Conservation (phyloP, 345 rosid species). For the Mallotus nudiflorus region DNA sequence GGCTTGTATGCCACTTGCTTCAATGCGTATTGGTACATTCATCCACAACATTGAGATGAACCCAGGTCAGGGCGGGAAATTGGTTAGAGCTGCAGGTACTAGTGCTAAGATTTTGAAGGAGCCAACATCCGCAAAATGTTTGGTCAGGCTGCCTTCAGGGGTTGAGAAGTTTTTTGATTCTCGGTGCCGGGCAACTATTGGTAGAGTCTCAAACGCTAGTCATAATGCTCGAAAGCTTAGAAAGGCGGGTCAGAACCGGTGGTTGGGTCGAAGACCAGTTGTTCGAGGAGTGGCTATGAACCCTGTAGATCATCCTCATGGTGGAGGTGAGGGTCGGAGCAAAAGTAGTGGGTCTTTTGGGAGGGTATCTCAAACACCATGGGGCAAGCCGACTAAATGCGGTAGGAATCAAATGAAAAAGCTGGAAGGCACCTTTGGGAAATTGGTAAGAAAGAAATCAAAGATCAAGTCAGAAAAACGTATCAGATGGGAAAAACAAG, state of each 20-base stretch:
- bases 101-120: conserved; percentile 82
- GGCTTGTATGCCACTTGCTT: conserved; percentile 75
- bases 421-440: conserved; percentile 1
- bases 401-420: conserved; percentile 32
- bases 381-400: conserved; percentile 90
- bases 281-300: conserved; percentile 89
- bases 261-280: conserved; percentile 79
- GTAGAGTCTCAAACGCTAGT: conserved; percentile 67
- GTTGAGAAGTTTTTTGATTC: conserved; percentile 59
- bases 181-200: conserved; percentile 73
- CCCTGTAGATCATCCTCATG: conserved; percentile 94
- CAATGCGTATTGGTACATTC: conserved; percentile 87
- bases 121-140: conserved; percentile 49
- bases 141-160: conserved; percentile 77
- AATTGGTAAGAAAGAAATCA: not conserved
- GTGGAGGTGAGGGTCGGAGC: conserved; percentile 95
- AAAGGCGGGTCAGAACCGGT: conserved; percentile 85
- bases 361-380: conserved; percentile 63
- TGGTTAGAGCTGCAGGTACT: conserved; percentile 86
- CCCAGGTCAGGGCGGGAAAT: conserved; percentile 82
- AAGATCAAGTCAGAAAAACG: not conserved
- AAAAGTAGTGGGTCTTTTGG: conserved; percentile 79
- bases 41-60: conserved; percentile 90
- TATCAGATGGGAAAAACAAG: not conserved
- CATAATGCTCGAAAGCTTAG: conserved; percentile 60